Percentiles rank a stretch among this genome's conserved stretches.
Evolutionary conservation across 1,139 yeast species (phyloP).

Genomic region (Nakaseomyces glabratus): DNA sequence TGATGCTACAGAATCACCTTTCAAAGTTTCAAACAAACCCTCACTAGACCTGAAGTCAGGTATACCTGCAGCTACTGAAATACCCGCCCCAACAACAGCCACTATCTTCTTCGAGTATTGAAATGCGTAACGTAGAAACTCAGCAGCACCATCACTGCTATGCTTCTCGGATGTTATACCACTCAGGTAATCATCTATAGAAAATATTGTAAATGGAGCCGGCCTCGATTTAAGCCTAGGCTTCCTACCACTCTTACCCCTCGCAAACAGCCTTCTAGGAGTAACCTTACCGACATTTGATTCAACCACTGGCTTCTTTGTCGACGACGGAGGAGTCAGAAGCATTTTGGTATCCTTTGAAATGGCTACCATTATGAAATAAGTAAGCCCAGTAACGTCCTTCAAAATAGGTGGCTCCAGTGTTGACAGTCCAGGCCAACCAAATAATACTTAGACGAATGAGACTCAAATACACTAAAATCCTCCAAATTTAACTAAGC

Average conservation of each 20-base stretch:
- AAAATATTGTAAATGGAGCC: conserved; percentile 34
- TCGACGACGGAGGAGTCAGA: conserved; percentile 6
- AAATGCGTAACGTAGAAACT: conserved; percentile 38
- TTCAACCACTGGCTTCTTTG: neutral
- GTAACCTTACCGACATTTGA: conserved; percentile 4
- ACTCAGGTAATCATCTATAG: conserved; percentile 28
- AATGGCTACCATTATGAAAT: neutral
- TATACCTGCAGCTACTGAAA: conserved; percentile 82
- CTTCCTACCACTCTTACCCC: conserved; percentile 26
- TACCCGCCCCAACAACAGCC: conserved; percentile 78
- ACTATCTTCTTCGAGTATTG: conserved; percentile 42
- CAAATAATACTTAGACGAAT: no score
- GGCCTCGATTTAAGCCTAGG: conserved; percentile 39
- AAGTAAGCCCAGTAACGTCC: neutral
- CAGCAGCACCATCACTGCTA: conserved; percentile 32
- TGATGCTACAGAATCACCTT: conserved; percentile 42
- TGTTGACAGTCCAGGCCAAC: neutral
- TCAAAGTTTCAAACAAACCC: conserved; percentile 64
- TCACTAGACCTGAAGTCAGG: conserved; percentile 80
- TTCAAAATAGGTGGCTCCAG: neutral
- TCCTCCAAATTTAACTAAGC: neutral
- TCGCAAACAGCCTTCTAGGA: conserved; percentile 21
- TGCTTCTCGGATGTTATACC: conserved; percentile 27
- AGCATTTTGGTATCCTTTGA: neutral
- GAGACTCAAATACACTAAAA: no score